phyloP scores from a whole-genome alignment of 139 green algal species.

The Picochlorum sp. region DNA sequence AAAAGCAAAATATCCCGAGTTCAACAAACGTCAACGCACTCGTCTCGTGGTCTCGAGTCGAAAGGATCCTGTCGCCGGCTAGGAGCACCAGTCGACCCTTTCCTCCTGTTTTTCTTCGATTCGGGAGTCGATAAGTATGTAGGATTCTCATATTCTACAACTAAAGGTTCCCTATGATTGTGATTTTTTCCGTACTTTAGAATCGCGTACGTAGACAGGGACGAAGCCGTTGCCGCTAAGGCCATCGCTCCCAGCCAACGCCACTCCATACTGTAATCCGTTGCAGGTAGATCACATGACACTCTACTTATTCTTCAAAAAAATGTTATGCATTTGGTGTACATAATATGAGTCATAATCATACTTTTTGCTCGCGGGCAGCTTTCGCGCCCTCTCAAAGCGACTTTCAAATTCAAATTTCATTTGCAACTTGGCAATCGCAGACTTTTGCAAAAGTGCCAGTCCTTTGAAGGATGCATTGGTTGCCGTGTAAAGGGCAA shows the following conservation, averaged over 20 bases:
- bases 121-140: neutral
- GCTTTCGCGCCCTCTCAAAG: too few species aligned
- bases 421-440: too few species aligned
- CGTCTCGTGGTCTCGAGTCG: conserved; percentile 8
- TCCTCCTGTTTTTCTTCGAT: neutral
- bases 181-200: neutral
- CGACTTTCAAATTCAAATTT: too few species aligned
- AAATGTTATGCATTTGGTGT: too few species aligned
- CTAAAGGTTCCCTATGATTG: neutral
- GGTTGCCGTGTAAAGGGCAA: too few species aligned
- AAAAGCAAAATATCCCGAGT: neutral
- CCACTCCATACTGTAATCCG: neutral
- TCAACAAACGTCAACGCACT: conserved; percentile 4
- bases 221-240: neutral
- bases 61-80: conserved; percentile 9
- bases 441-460: too few species aligned
- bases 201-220: conserved; percentile 7
- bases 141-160: neutral
- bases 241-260: conserved; percentile 2
- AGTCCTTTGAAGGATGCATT: too few species aligned
- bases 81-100: neutral
- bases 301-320: too few species aligned
- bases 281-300: neutral
- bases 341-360: too few species aligned
- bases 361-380: too few species aligned